Base-by-base conservation (phyloP, 2,329 filamentous ascomycete species). In the Stagonosporopsis vannaccii region DNA sequence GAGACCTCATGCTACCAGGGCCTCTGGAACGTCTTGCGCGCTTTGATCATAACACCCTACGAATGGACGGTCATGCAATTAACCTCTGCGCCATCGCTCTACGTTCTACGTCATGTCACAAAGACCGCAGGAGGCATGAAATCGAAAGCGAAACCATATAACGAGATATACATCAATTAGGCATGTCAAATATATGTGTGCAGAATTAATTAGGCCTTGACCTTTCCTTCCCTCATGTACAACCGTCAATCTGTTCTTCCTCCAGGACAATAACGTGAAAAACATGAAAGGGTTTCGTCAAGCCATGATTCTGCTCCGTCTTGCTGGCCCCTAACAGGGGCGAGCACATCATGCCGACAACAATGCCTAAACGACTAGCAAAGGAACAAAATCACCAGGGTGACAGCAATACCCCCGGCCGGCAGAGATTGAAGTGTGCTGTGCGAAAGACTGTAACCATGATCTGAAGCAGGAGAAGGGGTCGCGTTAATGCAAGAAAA, bases 271-370 rank as follows among this genome's bases (percentile, higher is more conserved):
- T n/a, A n/a, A 50, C 46, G 35, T 56, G 12, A 13, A 51, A 42
- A 51, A 51, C 30, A 32, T 51, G 36, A 25, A 47, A 56, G 17
- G 12, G 37, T 1, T 48, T 48, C 47, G 35, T 55, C 52, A 55
- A 55, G 40, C 52, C 52, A 50, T 55, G 40, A 50, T 56, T 32
- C 36, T 56, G 35, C 30, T 49, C 46, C 26, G 20, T 50, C 26
- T 23, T 22, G 35, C 26, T 6, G 17, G 17, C 17, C 22, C 22
- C 6, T 33, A 12, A n/a, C 8, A 23, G 17, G 20, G 11, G 20
- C 28, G 25, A 55, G 37, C 28, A 26, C n/a, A 51, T 47, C 42
- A 19, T 51, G 26, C 20, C 42, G 47, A 23, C 46, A 47, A 26
- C 20, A 51, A 43, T 51, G 37, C 47, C 47, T n/a, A 1, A n/a